Evolutionary conservation across 345 rosid species (phyloP).

Genomic region (Trapa incisa): DNA sequence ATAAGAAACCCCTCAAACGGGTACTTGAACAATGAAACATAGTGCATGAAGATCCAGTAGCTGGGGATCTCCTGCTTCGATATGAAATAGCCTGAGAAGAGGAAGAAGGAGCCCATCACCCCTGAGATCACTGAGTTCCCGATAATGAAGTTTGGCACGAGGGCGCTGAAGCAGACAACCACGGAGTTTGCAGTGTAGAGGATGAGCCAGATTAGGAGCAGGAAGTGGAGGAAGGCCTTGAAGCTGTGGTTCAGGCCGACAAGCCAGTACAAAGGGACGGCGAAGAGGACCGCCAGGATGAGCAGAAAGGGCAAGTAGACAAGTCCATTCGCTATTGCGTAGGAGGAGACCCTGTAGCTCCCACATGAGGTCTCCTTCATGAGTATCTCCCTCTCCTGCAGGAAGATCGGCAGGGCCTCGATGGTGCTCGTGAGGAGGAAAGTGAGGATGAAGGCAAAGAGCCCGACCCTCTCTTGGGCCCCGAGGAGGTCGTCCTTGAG

Average conservation of each 20-base stretch:
- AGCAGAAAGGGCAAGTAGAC: conserved; percentile 90
- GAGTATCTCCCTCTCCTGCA: conserved; percentile 87
- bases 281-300: conserved; percentile 55
- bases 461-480: conserved; percentile 74
- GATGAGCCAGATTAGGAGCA: conserved; percentile 77
- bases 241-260: conserved; percentile 64
- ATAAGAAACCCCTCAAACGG: conserved; percentile 91
- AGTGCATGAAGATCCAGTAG: conserved; percentile 95
- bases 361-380: conserved; percentile 80
- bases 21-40: conserved; percentile 80
- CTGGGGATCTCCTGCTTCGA: conserved; percentile 64
- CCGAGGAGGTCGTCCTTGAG: conserved; percentile 48
- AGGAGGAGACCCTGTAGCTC: conserved; percentile 84
- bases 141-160: conserved; percentile 82
- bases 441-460: conserved; percentile 80
- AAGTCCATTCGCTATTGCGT: conserved; percentile 69
- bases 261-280: conserved; percentile 75
- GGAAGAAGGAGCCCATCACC: conserved; percentile 91
- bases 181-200: conserved; percentile 94
- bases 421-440: conserved; percentile 73
- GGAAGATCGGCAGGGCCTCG: conserved; percentile 81
- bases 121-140: conserved; percentile 87
- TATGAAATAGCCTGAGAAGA: conserved; percentile 94
- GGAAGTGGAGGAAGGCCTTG: conserved; percentile 59
- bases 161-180: conserved; percentile 84